A percentile compares a stretch with the other conserved stretches of the same genome.
These are phyloP conservation scores for Thelephora terrestris DNA, from an alignment of 1,284 basidiomycete species.

Conservation along the genomic window DNA sequence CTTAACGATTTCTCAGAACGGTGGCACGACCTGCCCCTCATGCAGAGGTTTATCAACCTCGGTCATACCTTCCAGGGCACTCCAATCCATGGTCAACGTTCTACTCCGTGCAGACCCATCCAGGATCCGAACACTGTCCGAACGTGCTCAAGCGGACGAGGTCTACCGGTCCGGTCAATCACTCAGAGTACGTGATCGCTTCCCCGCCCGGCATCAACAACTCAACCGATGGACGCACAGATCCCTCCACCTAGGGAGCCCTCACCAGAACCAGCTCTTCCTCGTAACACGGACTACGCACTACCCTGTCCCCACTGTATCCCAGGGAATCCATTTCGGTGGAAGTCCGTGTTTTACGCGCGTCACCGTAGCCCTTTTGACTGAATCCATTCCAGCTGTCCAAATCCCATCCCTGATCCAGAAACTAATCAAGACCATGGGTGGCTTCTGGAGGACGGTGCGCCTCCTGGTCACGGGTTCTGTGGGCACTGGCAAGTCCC, in stretches of 20 bases:
- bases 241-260: conserved; percentile 62
- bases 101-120: conserved; percentile 56
- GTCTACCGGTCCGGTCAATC: conserved; percentile 53
- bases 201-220: background rate
- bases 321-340: conserved; percentile 55
- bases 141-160: conserved; percentile 67
- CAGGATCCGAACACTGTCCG: conserved; percentile 50
- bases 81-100: conserved; percentile 61
- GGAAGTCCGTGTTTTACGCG: conserved; percentile 22
- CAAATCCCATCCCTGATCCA: conserved; percentile 63
- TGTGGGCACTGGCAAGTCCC: conserved; percentile 63
- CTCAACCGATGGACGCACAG: conserved; percentile 24
- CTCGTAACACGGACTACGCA: conserved; percentile 46
- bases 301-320: conserved; percentile 68
- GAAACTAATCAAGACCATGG: conserved; percentile 50
- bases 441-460: conserved; percentile 62
- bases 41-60: conserved; percentile 57
- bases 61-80: conserved; percentile 55
- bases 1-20: conserved; percentile 40
- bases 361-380: no score
- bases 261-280: conserved; percentile 63
- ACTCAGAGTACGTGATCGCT: conserved; percentile 49
- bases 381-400: conserved; percentile 30
- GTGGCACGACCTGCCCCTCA: conserved; percentile 69
- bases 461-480: conserved; percentile 62